Base-by-base conservation (phyloP, 1,139 yeast genomes). In the Arxiozyma bovina region DNA sequence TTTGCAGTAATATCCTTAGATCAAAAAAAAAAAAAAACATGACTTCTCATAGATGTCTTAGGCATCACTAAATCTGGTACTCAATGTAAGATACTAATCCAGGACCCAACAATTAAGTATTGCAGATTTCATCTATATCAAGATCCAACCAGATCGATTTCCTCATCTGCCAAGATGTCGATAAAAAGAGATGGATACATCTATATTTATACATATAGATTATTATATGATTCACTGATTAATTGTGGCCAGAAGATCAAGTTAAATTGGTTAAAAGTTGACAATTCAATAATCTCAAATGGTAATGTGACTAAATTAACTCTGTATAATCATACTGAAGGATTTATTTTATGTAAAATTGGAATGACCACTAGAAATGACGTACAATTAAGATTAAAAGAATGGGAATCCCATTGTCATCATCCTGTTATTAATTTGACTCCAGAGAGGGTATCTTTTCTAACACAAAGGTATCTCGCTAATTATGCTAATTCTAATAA, bases 301-400 rank as follows among this genome's bases (percentile, higher is more conserved):
- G 45, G 45, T 23, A 20, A 42, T 27, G 12, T 38, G 4, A 30
- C 25, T 27, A 27, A 49, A 42, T 21, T 42, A 20, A 42, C 22
- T 27, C n/a, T 7, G 27, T 49, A 42, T 42, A 23, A 49, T 30
- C 30, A 27, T 30, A 27, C 30, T 42, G 30, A 42, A 30, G 59
- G 56, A 34, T 56, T 57, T 43, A 64, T 67, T 7, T 58, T 67
- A 20, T 59, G 65, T 53, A 67, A 67, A 50, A 60, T 67, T 20
- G 70, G 70, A 4, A 64, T 67, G 69, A 67, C 70, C 1, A 62
- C 66, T 6, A 61, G 60, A 44, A 38, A 52, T 8, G 53, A 59
- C 30, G 70, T 66, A 22, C 54, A 55, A n/a, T 50, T 61, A 9
- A 55, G 70, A 43, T 52, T 67, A 27, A 48, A 54, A 8, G 67